Base-by-base conservation (phyloP, 2,329 filamentous ascomycete genomes). In the Chaetomium strumarium region DNA sequence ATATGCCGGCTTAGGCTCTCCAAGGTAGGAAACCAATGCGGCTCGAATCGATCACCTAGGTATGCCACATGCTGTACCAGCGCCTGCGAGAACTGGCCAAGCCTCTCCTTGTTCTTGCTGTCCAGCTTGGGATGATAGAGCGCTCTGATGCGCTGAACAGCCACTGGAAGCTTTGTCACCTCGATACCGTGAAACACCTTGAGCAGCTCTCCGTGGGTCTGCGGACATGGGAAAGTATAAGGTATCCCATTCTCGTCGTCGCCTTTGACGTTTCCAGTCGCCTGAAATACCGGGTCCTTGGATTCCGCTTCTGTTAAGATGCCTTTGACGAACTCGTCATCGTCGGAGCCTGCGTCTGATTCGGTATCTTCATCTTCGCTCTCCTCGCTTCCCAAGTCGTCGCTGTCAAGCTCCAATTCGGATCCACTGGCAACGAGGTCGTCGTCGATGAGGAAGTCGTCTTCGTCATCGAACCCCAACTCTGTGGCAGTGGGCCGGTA, bases 371-470 rank as follows among this genome's bases (percentile, higher is more conserved):
- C 72, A 2, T 70, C 71, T 24, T 65, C 68, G 3, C 72, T 72
- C 19, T 75, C 73, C 17, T 73, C 74, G 5, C 78, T 75, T 1
- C 77, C 75, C 11, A 76, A 74, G 20, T 79, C 77, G 36, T 75
- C 77, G 8, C 75, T 75, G 16, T 78, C 70, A 5, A 75, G 72
- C 29, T 85, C 81, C n/a, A 83, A 63, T 37, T 85, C 83, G 6
- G 88, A 92, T 36, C 84, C 88, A 60, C 85, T 91, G 12, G 90
- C 90, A 33, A 96, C 79, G 14, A 97, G 77, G 64, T 95, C 86
- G 57, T 93, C 88, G 54, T 97, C 92, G 56, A 96, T 84, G 24
- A 92, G 67, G 63, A 97, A 97, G 62, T 96, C 90, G 62, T 97
- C 92, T 66, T 97, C 92, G 61, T 96, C 92, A 59, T 96, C 90